Evolutionary conservation across 495 filamentous ascomycete genomes (phyloP).

Genomic region (Aspergillus bridgeri): DNA sequence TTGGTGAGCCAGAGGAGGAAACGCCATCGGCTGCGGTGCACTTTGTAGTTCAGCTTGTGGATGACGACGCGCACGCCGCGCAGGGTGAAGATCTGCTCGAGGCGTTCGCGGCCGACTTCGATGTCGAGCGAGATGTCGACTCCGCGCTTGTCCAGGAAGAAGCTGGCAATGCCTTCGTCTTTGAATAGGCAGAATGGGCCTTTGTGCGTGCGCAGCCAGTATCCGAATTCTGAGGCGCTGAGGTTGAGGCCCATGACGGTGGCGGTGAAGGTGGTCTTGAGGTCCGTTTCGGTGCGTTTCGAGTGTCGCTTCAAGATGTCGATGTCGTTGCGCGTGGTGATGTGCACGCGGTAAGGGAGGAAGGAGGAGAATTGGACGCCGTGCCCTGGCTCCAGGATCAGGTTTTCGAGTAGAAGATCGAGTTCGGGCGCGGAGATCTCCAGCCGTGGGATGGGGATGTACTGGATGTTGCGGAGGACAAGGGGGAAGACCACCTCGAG

Average conservation of each 20-base stretch:
- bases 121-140: conserved; percentile 83
- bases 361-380: conserved; percentile 86
- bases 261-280: conserved; percentile 68
- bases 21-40: conserved; percentile 70
- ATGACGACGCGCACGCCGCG: conserved; percentile 71
- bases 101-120: conserved; percentile 66
- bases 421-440: conserved; percentile 79
- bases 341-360: conserved; percentile 75
- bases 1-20: conserved; percentile 80
- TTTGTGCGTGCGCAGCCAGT: conserved; percentile 66
- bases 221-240: conserved; percentile 81
- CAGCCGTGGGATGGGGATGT: conserved; percentile 82
- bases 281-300: conserved; percentile 58
- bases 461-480: conserved; percentile 71
- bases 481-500: conserved; percentile 77
- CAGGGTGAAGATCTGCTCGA: conserved; percentile 80
- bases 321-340: conserved; percentile 81
- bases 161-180: conserved; percentile 80
- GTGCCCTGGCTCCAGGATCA: conserved; percentile 83
- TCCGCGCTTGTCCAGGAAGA: conserved; percentile 78
- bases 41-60: conserved; percentile 78
- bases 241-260: conserved; percentile 77
- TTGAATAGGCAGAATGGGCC: conserved; percentile 63
- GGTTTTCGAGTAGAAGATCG: conserved; percentile 83
- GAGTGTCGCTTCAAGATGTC: conserved; percentile 79